Evolutionary conservation across 495 filamentous ascomycete species (phyloP).

Genomic region (Penicillium canescens): DNA sequence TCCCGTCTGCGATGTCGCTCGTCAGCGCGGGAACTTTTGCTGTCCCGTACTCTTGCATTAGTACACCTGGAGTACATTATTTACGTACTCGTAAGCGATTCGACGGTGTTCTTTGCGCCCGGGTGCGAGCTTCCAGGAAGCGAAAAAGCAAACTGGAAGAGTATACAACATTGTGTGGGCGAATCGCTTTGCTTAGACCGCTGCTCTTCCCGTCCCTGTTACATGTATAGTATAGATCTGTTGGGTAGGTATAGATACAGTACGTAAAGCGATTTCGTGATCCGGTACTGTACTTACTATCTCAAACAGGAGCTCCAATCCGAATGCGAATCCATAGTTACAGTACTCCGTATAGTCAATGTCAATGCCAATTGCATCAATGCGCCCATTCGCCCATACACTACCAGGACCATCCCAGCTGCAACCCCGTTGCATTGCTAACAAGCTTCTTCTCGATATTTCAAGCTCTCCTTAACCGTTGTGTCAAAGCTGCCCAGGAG

Average conservation of each 20-base stretch:
- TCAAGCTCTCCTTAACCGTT: constrained; percentile 1
- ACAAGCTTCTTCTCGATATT: constrained; percentile 26
- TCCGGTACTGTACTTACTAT: too few relatives aligned
- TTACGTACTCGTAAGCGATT: neutral
- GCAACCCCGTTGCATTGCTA: constrained; percentile 8
- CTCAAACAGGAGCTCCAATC: too few relatives aligned
- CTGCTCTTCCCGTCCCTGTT: neutral
- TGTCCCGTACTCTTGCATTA: neutral
- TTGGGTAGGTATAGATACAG: neutral
- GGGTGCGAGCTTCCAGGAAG: neutral
- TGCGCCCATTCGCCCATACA: neutral
- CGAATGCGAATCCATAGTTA: too few relatives aligned
- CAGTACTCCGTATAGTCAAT: too few relatives aligned
- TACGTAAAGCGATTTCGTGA: neutral
- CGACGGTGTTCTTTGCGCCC: neutral
- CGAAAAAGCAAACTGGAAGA: neutral
- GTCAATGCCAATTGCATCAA: neutral
- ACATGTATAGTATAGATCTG: neutral
- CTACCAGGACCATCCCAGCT: neutral
- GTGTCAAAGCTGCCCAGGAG: neutral
- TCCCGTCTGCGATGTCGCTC: constrained; percentile 1
- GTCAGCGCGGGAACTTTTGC: constrained; percentile 10
- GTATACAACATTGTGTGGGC: neutral
- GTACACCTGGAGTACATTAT: neutral
- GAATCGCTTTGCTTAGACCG: neutral